Percentiles rank a stretch among this genome's conserved stretches.
Conservation (phyloP, 2,329 filamentous ascomycete species). For the Ceratocystis variospora region DNA sequence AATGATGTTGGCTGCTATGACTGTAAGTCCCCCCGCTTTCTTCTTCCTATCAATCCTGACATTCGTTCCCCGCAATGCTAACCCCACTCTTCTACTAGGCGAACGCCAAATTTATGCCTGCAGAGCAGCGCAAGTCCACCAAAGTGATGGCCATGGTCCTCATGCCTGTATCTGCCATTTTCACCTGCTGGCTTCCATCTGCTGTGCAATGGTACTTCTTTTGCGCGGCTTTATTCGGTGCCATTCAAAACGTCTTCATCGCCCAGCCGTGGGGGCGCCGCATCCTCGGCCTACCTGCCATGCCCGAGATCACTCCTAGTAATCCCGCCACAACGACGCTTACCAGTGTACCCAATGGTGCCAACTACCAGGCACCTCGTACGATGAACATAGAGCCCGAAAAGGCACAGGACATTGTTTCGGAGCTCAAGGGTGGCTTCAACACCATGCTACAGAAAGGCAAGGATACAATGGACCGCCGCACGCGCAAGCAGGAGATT, state of each 20-base stretch:
- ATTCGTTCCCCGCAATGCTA: conserved; percentile 17
- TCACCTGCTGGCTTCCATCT: conserved; percentile 35
- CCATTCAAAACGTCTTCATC: conserved; percentile 28
- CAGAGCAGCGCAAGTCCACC: conserved; percentile 27
- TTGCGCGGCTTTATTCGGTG: conserved; percentile 26
- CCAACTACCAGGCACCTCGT: conserved; percentile 29
- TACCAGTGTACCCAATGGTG: conserved; percentile 1
- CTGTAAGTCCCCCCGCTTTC: conserved; percentile 26
- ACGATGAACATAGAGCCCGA: conserved; percentile 16
- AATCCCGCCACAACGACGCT: background rate
- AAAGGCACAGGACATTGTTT: conserved; percentile 25
- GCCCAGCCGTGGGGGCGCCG: conserved; percentile 31
- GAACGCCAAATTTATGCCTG: conserved; percentile 27
- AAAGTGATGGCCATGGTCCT: conserved; percentile 33
- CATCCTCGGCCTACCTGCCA: conserved; percentile 28
- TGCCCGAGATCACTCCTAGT: conserved; percentile 12
- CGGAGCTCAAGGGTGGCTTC: conserved; percentile 30
- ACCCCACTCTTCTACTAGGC: conserved; percentile 23
- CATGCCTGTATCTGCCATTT: conserved; percentile 32
- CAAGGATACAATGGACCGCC: conserved; percentile 25
- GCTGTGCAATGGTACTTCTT: conserved; percentile 38
- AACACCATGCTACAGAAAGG: conserved; percentile 28
- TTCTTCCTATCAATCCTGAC: background rate
- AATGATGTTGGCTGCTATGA: conserved; percentile 44
- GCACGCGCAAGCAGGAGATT: conserved; percentile 28